A percentile compares a stretch with the other conserved stretches of the same genome.
Conservation (phyloP, 768 basidiomycete species). For the Collybia sp. region DNA sequence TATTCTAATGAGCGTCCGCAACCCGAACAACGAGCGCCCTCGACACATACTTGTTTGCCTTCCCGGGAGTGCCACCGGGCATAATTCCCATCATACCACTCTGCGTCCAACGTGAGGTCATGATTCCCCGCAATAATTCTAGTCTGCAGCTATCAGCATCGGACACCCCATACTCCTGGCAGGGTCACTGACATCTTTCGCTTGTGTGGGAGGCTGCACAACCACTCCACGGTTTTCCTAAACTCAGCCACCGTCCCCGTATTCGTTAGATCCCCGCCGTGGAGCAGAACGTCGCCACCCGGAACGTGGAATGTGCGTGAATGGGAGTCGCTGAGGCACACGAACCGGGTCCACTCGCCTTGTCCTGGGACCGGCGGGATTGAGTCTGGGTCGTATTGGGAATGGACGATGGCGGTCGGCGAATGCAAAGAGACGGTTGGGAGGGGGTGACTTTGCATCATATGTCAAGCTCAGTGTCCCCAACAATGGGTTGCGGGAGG, state of each 20-base stretch:
- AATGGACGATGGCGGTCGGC: constrained; percentile 24
- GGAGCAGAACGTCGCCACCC: constrained; percentile 59
- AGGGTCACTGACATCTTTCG: constrained; percentile 48
- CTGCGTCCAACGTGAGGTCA: constrained; percentile 41
- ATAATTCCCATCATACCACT: constrained; percentile 34
- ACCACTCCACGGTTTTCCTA: constrained; percentile 50
- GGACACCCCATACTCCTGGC: neutral
- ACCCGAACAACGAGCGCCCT: neutral
- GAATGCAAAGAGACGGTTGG: constrained; percentile 6
- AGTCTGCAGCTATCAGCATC: constrained; percentile 15
- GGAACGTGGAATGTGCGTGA: constrained; percentile 40
- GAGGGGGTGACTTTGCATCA: too few species aligned
- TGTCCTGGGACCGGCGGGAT: constrained; percentile 27
- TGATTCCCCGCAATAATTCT: constrained; percentile 71
- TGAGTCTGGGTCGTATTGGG: constrained; percentile 25
- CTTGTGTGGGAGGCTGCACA: constrained; percentile 49
- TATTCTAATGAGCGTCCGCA: neutral
- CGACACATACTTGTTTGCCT: constrained; percentile 22
- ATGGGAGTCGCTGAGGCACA: constrained; percentile 62
- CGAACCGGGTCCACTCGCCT: constrained; percentile 47
- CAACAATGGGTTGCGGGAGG: too few species aligned
- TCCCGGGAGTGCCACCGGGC: constrained; percentile 18
- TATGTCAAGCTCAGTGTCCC: too few species aligned
- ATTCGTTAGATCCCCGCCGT: constrained; percentile 60
- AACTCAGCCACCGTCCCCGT: constrained; percentile 42